These are phyloP conservation scores for Cryptococcus neoformans DNA, from an alignment of 1,284 basidiomycete species.

Conservation along the genomic window DNA sequence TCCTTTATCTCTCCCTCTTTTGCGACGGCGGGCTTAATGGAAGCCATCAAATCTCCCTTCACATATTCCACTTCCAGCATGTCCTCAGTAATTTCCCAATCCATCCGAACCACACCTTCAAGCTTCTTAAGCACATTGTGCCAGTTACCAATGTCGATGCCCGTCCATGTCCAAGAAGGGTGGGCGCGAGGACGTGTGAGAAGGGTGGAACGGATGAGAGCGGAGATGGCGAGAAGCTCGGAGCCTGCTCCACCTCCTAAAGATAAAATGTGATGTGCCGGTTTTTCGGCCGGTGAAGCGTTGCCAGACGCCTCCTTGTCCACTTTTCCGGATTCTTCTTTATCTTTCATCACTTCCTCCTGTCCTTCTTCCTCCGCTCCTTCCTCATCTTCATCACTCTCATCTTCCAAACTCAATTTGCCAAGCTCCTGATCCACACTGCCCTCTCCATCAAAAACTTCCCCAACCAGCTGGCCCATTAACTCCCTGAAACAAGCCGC, in stretches of 20 bases:
- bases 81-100: slow-evolving; percentile 30
- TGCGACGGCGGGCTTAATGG: neutral
- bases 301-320: neutral
- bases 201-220: slow-evolving; percentile 23
- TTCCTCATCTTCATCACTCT: slow-evolving; percentile 7
- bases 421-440: slow-evolving; percentile 22
- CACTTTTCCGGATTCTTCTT: neutral
- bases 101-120: slow-evolving; percentile 13
- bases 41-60: slow-evolving; percentile 35
- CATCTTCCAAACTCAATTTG: slow-evolving; percentile 21
- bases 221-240: slow-evolving; percentile 47
- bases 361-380: slow-evolving; percentile 6
- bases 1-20: neutral
- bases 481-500: slow-evolving; percentile 48
- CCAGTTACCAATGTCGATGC: slow-evolving; percentile 48
- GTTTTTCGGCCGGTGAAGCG: neutral
- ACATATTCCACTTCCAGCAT: slow-evolving; percentile 25
- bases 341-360: slow-evolving; percentile 5
- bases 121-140: slow-evolving; percentile 28
- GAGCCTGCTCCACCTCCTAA: slow-evolving; percentile 51
- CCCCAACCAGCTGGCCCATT: slow-evolving; percentile 38
- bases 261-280: slow-evolving; percentile 32
- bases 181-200: slow-evolving; percentile 9
- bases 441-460: slow-evolving; percentile 8
- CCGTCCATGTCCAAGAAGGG: slow-evolving; percentile 24